phyloP scores from a whole-genome alignment of 768 basidiomycete species.

The Strobilomyces confusus region DNA sequence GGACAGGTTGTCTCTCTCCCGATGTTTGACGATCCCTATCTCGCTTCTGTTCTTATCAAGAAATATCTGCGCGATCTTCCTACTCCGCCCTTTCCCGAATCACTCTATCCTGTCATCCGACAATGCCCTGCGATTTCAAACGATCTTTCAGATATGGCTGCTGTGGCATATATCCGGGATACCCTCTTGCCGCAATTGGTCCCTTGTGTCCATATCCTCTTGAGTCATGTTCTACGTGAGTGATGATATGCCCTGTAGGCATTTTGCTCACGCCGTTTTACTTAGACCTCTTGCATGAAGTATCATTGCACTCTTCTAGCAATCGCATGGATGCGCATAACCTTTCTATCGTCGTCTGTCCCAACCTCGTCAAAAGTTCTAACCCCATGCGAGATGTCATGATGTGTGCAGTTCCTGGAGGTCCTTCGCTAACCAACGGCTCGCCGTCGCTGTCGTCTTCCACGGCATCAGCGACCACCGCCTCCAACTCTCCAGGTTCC shows the following conservation, averaged over 20 bases:
- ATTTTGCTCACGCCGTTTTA: background rate
- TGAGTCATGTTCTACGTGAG: conserved; percentile 67
- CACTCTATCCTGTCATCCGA: conserved; percentile 57
- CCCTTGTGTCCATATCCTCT: conserved; percentile 67
- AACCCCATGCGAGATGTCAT: conserved; percentile 68
- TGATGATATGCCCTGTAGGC: conserved; percentile 6
- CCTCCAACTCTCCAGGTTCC: conserved; percentile 26
- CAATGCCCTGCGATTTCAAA: conserved; percentile 59
- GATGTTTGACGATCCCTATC: conserved; percentile 72
- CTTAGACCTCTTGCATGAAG: conserved; percentile 75
- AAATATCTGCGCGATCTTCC: conserved; percentile 82
- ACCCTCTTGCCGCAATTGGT: conserved; percentile 62
- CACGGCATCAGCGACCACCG: conserved; percentile 9
- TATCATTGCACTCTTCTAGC: conserved; percentile 58
- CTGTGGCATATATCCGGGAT: conserved; percentile 65
- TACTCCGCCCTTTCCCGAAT: conserved; percentile 72
- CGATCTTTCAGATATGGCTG: conserved; percentile 53
- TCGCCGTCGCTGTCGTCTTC: conserved; percentile 23
- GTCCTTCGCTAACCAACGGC: conserved; percentile 35
- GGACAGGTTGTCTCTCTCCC: conserved; percentile 72
- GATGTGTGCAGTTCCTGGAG: conserved; percentile 64
- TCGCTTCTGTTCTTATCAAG: conserved; percentile 83
- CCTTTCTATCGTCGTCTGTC: conserved; percentile 72
- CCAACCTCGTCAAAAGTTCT: conserved; percentile 71
- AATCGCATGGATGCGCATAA: conserved; percentile 86